Conservation (phyloP, 495 filamentous ascomycete species). For the Neurospora sp. region DNA sequence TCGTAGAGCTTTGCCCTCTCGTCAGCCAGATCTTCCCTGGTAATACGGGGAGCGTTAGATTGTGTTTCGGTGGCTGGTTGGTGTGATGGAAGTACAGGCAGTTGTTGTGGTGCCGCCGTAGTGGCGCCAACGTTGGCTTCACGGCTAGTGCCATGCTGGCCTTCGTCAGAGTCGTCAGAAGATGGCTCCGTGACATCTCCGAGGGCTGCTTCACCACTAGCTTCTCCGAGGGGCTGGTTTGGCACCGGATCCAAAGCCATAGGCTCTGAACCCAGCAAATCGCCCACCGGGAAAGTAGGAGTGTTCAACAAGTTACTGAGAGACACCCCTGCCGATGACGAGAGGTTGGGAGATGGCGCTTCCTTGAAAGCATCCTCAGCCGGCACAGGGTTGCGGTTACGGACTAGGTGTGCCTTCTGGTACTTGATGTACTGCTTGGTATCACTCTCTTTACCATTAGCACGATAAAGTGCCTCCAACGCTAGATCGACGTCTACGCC, state of each 20-base stretch:
- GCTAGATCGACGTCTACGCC: slow-evolving; percentile 48
- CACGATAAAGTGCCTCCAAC: slow-evolving; percentile 73
- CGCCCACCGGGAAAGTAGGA: not conserved
- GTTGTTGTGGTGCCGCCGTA: not conserved
- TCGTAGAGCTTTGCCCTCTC: slow-evolving; percentile 62
- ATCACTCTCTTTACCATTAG: slow-evolving; percentile 49
- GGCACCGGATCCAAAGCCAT: slow-evolving; percentile 22
- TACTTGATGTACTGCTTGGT: slow-evolving; percentile 69
- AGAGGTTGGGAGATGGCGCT: slow-evolving; percentile 8
- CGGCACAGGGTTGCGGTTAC: slow-evolving; percentile 52
- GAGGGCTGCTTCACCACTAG: slow-evolving; percentile 8
- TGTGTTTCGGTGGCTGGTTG: not conserved
- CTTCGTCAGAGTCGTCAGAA: slow-evolving; percentile 15
- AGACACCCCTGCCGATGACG: not conserved
- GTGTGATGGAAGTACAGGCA: slow-evolving; percentile 1
- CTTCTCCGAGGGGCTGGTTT: slow-evolving; percentile 9
- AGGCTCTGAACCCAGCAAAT: slow-evolving; percentile 9
- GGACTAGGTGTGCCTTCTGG: slow-evolving; percentile 30
- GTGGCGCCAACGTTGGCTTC: not conserved
- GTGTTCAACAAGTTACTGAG: slow-evolving; percentile 2
- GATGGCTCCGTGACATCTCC: slow-evolving; percentile 12
- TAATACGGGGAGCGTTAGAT: slow-evolving; percentile 21
- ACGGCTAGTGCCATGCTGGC: slow-evolving; percentile 5
- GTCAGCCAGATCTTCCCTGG: slow-evolving; percentile 74
- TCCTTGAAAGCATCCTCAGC: slow-evolving; percentile 39